These are phyloP conservation scores for Fomitopsis pulvina DNA, from an alignment of 768 basidiomycete species.

Conservation along the genomic window DNA sequence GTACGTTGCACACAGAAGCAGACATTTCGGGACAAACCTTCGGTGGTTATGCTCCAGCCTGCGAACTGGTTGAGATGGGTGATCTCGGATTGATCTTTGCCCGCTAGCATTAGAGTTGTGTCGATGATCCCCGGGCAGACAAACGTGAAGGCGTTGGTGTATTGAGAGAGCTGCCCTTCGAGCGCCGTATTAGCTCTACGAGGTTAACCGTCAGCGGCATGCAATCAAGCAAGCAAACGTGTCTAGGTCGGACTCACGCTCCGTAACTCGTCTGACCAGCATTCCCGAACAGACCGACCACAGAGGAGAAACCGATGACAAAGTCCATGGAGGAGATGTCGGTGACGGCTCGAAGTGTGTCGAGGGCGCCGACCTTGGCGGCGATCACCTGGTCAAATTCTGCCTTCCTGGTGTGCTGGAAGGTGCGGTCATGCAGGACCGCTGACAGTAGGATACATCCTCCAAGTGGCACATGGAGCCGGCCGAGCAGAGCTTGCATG, in stretches of 20 bases:
- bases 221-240: slow-evolving; percentile 11
- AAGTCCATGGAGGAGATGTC: slow-evolving; percentile 9
- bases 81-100: background rate
- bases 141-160: slow-evolving; percentile 5
- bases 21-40: background rate
- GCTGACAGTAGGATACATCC: slow-evolving; percentile 14
- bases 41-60: slow-evolving; percentile 3
- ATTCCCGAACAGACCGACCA: slow-evolving; percentile 12
- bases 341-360: slow-evolving; percentile 1
- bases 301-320: slow-evolving; percentile 16
- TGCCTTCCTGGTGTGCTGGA: slow-evolving; percentile 9
- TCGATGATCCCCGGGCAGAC: slow-evolving; percentile 3
- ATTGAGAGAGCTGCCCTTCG: background rate
- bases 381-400: slow-evolving; percentile 2
- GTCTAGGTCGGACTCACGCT: slow-evolving; percentile 7
- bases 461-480: slow-evolving; percentile 7
- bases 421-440: slow-evolving; percentile 8
- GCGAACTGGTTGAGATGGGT: background rate
- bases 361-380: slow-evolving; percentile 9
- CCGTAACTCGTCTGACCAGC: slow-evolving; percentile 14
- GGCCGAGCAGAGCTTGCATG: background rate
- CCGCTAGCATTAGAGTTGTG: slow-evolving; percentile 1
- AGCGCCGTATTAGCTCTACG: slow-evolving; percentile 10
- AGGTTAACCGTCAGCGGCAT: background rate
- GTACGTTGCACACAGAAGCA: background rate